Evolutionary conservation across 805 yeast species (phyloP), one percentile per base, ranked within the genome.

Genomic region (Starmera caribaea): DNA sequence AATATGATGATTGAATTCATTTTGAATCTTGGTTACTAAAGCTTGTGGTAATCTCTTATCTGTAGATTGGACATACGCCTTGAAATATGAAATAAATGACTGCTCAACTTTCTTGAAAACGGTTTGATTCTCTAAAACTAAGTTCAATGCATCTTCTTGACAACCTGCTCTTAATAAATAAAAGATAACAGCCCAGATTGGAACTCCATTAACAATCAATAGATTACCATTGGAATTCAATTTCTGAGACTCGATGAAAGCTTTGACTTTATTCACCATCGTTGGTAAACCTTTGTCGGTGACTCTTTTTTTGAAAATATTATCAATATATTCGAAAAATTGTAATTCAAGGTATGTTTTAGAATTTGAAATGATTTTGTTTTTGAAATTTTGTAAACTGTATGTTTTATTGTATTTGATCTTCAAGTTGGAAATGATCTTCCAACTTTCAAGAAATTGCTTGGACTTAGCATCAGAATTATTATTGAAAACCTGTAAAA

Each of bases 131-230:
- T 74, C 71, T 5, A 68, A 52, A 3, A 85, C 79, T 38, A 84
- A 73, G 31, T 77, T 78, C 28, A 83, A 63, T 0, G 96, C 96
- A 47, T 89, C 97, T 36, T 75, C 65, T 46, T 74, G 63, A 47
- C 83, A 74, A 2, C 98, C 97, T 3, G 90, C 79, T 53, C 98
- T 77, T 38, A 92, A 58, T 45, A 90, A 66, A 59, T 85, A 90
- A 56, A 82, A 92, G 10, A 92, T 62, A 31, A 87, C 63, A 0
- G 96, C 96, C 98, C 98, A 90, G n/a, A 92, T 74, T 9, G 97
- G 97, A 2, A 74, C 66, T 14, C 88, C 88, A 59, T 90, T 89
- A 17, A 87, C 79, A 40, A 81, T 63, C 32, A 81, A 70, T 36
- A 83, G 50, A 44, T 73, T 72, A n/a, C 68, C 65, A 39, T 63